phyloP scores from a whole-genome alignment of 768 basidiomycete genomes.

The Boletus pseudo-olivaceus region DNA sequence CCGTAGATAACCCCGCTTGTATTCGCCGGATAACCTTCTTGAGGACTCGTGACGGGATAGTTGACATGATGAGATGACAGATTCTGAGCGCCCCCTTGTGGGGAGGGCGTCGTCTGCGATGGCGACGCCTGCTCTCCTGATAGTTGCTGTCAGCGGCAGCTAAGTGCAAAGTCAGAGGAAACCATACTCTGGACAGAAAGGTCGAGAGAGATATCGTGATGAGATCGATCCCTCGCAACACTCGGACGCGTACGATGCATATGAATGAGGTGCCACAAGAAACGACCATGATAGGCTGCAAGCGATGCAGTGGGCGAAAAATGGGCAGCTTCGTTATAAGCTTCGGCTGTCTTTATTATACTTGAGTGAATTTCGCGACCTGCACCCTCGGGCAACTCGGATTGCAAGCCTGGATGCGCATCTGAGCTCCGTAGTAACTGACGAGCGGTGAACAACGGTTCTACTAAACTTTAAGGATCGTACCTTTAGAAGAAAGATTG shows the following conservation, averaged over 20 bases:
- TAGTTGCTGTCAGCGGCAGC: conserved; percentile 7
- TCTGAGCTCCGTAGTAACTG: conserved; percentile 70
- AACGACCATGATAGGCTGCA: conserved; percentile 76
- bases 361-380: conserved; percentile 60
- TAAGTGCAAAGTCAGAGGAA: neutral
- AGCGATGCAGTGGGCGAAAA: conserved; percentile 58
- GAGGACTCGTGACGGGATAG: conserved; percentile 16
- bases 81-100: conserved; percentile 14
- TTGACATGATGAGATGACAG: conserved; percentile 9
- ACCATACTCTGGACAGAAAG: conserved; percentile 51
- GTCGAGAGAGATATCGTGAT: conserved; percentile 48
- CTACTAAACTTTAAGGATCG: conserved; percentile 5
- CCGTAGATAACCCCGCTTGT: conserved; percentile 12
- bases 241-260: conserved; percentile 49
- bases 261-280: conserved; percentile 68
- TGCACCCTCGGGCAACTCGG: conserved; percentile 59
- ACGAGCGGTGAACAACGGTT: conserved; percentile 1
- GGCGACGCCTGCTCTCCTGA: conserved; percentile 22
- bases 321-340: conserved; percentile 69
- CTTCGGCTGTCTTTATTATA: conserved; percentile 70
- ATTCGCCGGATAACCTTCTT: conserved; percentile 20
- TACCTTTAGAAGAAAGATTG: conserved; percentile 76
- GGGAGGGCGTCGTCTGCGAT: conserved; percentile 25
- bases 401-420: conserved; percentile 51
- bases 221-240: conserved; percentile 36